A percentile compares a stretch with the other conserved stretches of the same genome.
Conservation (phyloP, 1,139 yeast species). For the Sugiyamaella sp. region DNA sequence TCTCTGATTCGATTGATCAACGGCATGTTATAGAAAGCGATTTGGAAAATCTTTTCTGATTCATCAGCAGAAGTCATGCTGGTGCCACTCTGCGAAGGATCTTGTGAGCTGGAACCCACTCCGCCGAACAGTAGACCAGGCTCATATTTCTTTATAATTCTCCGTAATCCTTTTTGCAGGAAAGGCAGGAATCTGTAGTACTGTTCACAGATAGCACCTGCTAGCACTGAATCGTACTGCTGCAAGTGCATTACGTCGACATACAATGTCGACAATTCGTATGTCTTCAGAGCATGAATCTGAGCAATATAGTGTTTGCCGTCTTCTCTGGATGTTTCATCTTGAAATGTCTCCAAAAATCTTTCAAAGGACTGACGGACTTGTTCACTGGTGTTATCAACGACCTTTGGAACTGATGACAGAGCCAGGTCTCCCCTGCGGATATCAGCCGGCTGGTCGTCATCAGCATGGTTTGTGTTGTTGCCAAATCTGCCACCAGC, state of each 20-base stretch:
- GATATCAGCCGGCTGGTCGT: conserved; percentile 24
- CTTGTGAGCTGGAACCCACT: conserved; percentile 28
- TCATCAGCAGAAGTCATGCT: conserved; percentile 45
- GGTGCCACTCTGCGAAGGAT: conserved; percentile 31
- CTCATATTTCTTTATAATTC: conserved; percentile 71
- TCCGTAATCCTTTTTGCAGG: conserved; percentile 71
- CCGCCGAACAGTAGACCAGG: conserved; percentile 59
- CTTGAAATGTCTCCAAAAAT: conserved; percentile 69
- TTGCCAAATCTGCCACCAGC: conserved; percentile 5
- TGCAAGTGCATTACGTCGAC: conserved; percentile 82
- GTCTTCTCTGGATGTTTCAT: conserved; percentile 35
- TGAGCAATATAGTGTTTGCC: conserved; percentile 76
- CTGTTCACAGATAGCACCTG: conserved; percentile 86
- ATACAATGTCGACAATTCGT: conserved; percentile 77
- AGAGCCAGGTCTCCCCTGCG: conserved; percentile 24
- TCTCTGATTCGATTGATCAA: conserved; percentile 85
- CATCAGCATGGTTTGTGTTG: conserved; percentile 19
- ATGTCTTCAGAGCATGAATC: conserved; percentile 76
- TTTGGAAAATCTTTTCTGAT: conserved; percentile 79
- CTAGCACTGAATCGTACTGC: conserved; percentile 77
- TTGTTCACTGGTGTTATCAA: conserved; percentile 90
- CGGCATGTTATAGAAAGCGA: conserved; percentile 87
- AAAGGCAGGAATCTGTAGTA: conserved; percentile 92
- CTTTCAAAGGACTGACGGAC: conserved; percentile 89
- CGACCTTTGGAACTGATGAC: conserved; percentile 70